These are phyloP conservation scores for Chlorella sp. DNA, from an alignment of 139 green algal species.

Conservation along the genomic window DNA sequence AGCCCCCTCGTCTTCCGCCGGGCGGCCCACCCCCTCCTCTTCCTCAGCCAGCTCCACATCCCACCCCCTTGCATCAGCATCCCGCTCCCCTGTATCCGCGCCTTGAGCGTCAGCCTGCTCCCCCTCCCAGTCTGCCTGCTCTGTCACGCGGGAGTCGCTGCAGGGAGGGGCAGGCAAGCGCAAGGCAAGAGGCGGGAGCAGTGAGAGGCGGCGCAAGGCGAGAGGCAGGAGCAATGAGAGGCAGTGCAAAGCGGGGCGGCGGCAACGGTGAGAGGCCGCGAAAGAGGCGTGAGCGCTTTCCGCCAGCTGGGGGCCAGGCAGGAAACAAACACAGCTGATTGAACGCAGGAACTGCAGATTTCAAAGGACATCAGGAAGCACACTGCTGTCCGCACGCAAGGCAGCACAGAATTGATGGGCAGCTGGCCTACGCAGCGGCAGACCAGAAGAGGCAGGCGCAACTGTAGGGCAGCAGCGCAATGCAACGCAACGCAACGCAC, in stretches of 20 bases:
- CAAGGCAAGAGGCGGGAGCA: too few species aligned
- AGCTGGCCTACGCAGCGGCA: not conserved
- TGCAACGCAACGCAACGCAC: not conserved
- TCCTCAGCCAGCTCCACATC: not conserved
- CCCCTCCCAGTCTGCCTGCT: too few species aligned
- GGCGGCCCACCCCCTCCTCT: not conserved
- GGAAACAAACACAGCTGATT: too few species aligned
- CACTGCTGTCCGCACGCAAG: not conserved
- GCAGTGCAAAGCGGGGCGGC: too few species aligned
- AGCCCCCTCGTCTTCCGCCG: not conserved
- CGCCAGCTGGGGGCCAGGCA: too few species aligned
- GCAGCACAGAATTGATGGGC: not conserved
- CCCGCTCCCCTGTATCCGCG: not conserved
- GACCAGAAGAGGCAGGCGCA: not conserved
- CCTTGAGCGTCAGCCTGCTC: not conserved
- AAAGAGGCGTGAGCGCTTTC: too few species aligned
- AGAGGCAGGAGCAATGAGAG: too few species aligned
- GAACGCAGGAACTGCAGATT: too few species aligned
- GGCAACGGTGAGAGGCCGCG: too few species aligned
- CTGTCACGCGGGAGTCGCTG: not conserved
- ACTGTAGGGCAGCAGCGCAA: not conserved
- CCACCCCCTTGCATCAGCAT: not conserved
- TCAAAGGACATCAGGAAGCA: too few species aligned
- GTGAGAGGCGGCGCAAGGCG: too few species aligned
- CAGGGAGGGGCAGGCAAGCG: not conserved